Base-by-base conservation (phyloP, 2,329 filamentous ascomycete genomes). In the Albifimbria verrucaria region DNA sequence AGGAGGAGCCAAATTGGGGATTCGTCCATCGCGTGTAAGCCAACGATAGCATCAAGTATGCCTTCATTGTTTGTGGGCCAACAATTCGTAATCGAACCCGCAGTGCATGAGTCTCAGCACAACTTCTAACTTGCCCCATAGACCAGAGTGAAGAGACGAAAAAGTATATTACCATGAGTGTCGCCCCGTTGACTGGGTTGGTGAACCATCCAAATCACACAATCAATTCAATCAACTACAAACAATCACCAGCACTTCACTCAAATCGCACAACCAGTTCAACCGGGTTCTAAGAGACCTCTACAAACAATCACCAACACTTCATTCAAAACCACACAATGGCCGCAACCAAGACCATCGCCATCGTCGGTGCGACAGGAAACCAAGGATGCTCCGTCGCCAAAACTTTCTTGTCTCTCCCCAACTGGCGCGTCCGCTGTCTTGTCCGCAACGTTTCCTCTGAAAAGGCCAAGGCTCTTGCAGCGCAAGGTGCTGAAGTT, bases 341-440 rank as follows among this genome's bases (percentile, higher is more conserved):
- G 46, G 7, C 55, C 1, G 39, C 32, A 15, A 39, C 51, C 42
- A 67, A 67, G 49, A 62, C 72, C 50, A 65, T 79, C 41, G 68
- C 68, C 17, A 65, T 79, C 7, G 66, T 79, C 26, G 76, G 76
- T 2, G 75, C 73, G 9, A 79, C 76, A 3, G 77, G 74, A 48
- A 73, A 68, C 43, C 77, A 81, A 57, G 78, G 77, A 51, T 71
- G 73, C 20, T 77, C 76, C 2, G 78, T 81, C 7, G 72, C 70
- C 24, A 72, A 69, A 23, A 63, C 69, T 3, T 77, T 81, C 52
- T 65, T 76, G 21, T 59, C 62, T 20, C 55, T 56, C 1, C 59
- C 72, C 1, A 56, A 49, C 32, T 81, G 70, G 66, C 59, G 64
- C 4, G 74, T 80, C 47, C 74, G 76, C 48, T 73, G 69, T 32